Conservation (phyloP, 2,329 filamentous ascomycete species). For the Xylariaceae sp. region DNA sequence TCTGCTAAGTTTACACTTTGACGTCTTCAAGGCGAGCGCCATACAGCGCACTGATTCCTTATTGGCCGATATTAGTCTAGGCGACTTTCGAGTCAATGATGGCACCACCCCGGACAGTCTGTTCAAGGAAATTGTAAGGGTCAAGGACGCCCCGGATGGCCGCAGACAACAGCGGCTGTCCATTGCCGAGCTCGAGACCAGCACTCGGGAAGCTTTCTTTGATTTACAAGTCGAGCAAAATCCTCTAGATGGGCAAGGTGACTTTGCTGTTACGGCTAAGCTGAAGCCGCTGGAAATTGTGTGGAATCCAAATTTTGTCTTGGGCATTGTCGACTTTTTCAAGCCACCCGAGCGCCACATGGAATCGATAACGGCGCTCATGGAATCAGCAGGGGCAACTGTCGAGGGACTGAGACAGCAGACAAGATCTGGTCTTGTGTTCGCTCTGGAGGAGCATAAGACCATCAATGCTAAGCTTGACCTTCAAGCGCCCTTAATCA, state of each 20-base stretch:
- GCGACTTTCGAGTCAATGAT: slow-evolving; percentile 89
- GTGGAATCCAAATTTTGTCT: slow-evolving; percentile 90
- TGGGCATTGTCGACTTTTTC: slow-evolving; percentile 92
- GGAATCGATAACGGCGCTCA: slow-evolving; percentile 93
- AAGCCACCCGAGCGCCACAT: slow-evolving; percentile 93
- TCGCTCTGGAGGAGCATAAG: slow-evolving; percentile 95
- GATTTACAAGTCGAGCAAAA: slow-evolving; percentile 90
- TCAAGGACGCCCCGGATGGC: slow-evolving; percentile 72
- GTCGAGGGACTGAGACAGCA: slow-evolving; percentile 94
- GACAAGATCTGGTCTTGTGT: slow-evolving; percentile 90
- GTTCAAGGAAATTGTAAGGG: slow-evolving; percentile 89
- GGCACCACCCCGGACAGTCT: slow-evolving; percentile 87
- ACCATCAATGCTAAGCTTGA: slow-evolving; percentile 95
- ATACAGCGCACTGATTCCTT: slow-evolving; percentile 87
- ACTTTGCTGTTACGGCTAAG: slow-evolving; percentile 84
- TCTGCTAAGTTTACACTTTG: slow-evolving; percentile 86
- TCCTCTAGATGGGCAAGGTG: slow-evolving; percentile 84
- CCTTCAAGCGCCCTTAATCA: slow-evolving; percentile 91
- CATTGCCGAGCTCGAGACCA: slow-evolving; percentile 48
- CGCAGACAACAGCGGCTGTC: slow-evolving; percentile 45
- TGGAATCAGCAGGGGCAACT: slow-evolving; percentile 92
- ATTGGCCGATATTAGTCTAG: slow-evolving; percentile 81
- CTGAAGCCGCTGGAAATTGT: slow-evolving; percentile 94
- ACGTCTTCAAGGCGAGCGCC: slow-evolving; percentile 86
- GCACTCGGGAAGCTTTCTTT: slow-evolving; percentile 73